Base-by-base conservation (phyloP, 1,139 yeast species). In the Yamadazyma dushanensis region DNA sequence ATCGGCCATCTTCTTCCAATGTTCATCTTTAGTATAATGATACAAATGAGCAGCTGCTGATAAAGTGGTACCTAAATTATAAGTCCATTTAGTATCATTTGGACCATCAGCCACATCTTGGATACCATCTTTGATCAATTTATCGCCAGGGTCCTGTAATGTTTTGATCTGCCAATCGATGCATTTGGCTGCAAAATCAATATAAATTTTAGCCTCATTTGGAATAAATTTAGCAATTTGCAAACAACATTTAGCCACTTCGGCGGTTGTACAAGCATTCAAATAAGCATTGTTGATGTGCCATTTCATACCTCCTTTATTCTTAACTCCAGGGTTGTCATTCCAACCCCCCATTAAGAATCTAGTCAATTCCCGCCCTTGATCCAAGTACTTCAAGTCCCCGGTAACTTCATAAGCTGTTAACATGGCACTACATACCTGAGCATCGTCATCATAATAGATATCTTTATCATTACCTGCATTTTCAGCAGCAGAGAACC, bases 361-460 rank as follows among this genome's bases (percentile, higher is more conserved):
- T 26, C 78, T 57, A 31, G 74, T 80, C 49, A 80, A 63, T 47
- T 78, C 85, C 36, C 78, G 66, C 6, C 80, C 84, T 50, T 69
- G 70, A 45, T 76, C 80, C 45, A 82, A 63, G 50, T 65, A 78
- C 34, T 62, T 61, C 46, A 62, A 63, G 44, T 80, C 72, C 1
- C 76, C 76, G 1, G 88, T 80, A 16, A 79, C 87, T 49, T 82
- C 88, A 51, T 78, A 83, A 1, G 87, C 86, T 2, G 82, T 72
- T 39, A 83, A 62, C 50, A 80, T 68, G 8, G 83, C 83, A 47
- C 82, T 70, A 14, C 85, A 83, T 11, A 81, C 80, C 53, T 83
- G 90, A 4, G 89, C 90, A 52, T 82, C 84, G 51, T 83, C 90
- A 54, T 83, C 90, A 47, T 79, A 82, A 55, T 82, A 81, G 32